These are phyloP conservation scores for Fraxinus velutina DNA, from an alignment of 305 asterid species.

Conservation along the genomic window DNA sequence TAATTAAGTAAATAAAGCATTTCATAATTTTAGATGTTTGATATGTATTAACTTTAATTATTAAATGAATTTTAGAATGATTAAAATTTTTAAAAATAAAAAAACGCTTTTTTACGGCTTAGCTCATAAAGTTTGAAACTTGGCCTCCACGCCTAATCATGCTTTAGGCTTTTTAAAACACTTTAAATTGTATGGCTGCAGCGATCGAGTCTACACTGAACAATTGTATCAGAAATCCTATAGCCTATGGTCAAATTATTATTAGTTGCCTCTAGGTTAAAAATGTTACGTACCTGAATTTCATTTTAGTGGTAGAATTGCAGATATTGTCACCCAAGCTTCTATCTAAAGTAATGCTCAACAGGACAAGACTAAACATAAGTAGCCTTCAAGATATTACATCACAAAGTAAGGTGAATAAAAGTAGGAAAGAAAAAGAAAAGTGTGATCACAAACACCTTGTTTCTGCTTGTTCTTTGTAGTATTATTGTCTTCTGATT, in stretches of 20 bases:
- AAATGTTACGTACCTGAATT: background rate
- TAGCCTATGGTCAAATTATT: background rate
- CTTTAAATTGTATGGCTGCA: background rate
- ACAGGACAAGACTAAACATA: background rate
- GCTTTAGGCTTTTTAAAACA: no score
- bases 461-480: constrained; percentile 40
- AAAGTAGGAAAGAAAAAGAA: background rate
- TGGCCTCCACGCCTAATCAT: no score
- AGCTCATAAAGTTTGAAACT: no score
- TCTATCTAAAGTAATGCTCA: background rate
- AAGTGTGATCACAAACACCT: constrained; percentile 35
- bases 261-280: background rate
- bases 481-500: constrained; percentile 33
- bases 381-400: constrained; percentile 13
- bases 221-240: background rate
- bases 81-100: no score
- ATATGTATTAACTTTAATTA: no score
- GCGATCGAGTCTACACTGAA: background rate
- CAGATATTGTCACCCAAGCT: background rate
- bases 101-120: no score
- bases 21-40: no score
- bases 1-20: no score
- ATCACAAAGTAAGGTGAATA: background rate
- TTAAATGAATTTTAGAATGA: no score
- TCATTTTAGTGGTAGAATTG: background rate